Evolutionary conservation across 176 grass and related monocot species (phyloP), one percentile per base, ranked within the genome.

Genomic region (Musa schizocarpa): DNA sequence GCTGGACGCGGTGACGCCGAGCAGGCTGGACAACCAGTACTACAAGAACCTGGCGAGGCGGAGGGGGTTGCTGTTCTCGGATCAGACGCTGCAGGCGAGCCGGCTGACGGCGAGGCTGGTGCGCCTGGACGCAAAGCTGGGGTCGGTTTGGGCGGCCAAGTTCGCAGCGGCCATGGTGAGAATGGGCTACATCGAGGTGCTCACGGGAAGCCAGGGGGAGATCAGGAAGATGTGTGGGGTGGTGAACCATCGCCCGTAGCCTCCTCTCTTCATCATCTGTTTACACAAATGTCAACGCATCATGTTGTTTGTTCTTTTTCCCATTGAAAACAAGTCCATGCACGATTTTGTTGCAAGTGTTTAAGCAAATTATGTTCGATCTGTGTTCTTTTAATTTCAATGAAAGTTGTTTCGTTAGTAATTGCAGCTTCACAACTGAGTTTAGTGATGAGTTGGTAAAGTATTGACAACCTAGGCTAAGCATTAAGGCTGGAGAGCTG

Each of bases 91-190:
- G 74, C 50, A 77, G 10, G 54, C 29, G 0, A 81, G 54, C 67
- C 53, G 73, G 0, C 26, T 67, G 54, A 84, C 50, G n/a, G 50
- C 62, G 3, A 78, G 49, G 1, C 73, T 84, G 25, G 86, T 88
- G 8, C 3, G 14, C 13, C 52, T 67, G 25, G 76, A 88, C 62
- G 74, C 78, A 9, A 22, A 9, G 24, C 34, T 43, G 34, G 34
- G 34, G 34, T 43, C 14, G 23, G 5, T 84, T 24, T 90, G 85
- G 72, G 49, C n/a, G 27, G 0, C 11, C 9, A 77, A 79, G 13
- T 93, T 93, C 10, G 87, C 68, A 8, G 82, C 66, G 0, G 87
- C 87, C 8, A 93, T 93, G 90, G 82, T 93, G 3, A 89, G 85
- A 82, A 93, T 93, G 87, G 82, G 90, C 11, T 1, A 63, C 79